Conservation (phyloP, 2,329 filamentous ascomycete genomes). For the Colletotrichum sp. region DNA sequence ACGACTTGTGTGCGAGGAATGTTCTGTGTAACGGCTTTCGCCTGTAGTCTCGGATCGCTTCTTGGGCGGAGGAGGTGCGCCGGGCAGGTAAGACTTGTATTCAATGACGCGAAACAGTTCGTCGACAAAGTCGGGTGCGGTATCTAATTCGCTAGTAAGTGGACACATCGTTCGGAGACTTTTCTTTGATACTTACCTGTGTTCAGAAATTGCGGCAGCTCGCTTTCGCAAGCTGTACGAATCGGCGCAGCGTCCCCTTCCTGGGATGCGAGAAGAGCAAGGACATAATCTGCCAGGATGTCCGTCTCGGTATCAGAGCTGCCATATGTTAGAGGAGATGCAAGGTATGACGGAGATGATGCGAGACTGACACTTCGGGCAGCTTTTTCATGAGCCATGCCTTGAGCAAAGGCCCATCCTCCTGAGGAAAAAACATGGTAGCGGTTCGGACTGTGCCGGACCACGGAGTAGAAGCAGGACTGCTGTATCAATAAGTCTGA, state of each 20-base stretch:
- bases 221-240: constrained; percentile 70
- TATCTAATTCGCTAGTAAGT: not conserved
- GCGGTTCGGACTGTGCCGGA: not conserved
- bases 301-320: constrained; percentile 83
- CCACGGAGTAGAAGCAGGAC: not conserved
- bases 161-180: not conserved
- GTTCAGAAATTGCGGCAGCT: constrained; percentile 77
- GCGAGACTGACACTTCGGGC: constrained; percentile 19
- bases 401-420: constrained; percentile 69
- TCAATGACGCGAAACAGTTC: constrained; percentile 73
- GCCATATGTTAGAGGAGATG: not conserved
- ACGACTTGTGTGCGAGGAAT: constrained; percentile 17
- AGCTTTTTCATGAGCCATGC: constrained; percentile 72
- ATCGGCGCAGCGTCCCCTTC: constrained; percentile 71
- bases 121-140: constrained; percentile 45
- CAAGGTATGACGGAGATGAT: not conserved
- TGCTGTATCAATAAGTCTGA: constrained; percentile 15
- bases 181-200: constrained; percentile 55
- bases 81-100: constrained; percentile 65
- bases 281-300: constrained; percentile 84
- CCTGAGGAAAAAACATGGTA: constrained; percentile 67
- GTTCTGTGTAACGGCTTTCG: constrained; percentile 11
- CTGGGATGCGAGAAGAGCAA: constrained; percentile 71
- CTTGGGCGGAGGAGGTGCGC: constrained; percentile 48
- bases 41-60: constrained; percentile 20